Base-by-base conservation (phyloP, 441 rosid genomes). In the Manihot esculenta region DNA sequence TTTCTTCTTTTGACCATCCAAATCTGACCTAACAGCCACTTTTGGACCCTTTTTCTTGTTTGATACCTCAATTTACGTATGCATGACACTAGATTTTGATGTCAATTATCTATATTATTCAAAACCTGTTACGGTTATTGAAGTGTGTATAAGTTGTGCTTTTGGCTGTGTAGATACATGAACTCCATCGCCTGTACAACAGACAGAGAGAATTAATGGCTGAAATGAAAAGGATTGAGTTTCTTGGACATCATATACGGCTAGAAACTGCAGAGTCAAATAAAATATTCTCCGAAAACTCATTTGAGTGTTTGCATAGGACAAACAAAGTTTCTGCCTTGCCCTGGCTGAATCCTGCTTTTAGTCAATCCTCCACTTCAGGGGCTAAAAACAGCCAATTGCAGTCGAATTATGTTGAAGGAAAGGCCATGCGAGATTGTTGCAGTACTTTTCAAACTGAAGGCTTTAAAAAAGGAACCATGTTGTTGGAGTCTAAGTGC, bases 161-260 rank as follows among this genome's bases (percentile, higher is more conserved):
- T 56, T 71, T 76, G 60, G 41, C 47, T 41, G 62, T 74, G 21
- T 76, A 90, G 96, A 76, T 90, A 50, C 80, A 59, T 33, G 88
- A 86, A 81, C 96, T 90, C 62, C 96, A 90, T 79, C 84, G 87
- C 57, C 74, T 88, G 57, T 88, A 90, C 74, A 41, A 71, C 74
- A 84, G 78, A 72, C 96, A 90, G 72, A 85, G 69, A 72, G 89
- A 86, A 71, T 68, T 90, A 59, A 85, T 87, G 89, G 81, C 75
- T 73, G 90, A 85, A 80, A 76, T 83, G 76, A 84, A 80, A 74
- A 79, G 50, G 73, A 75, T 47, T 8, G 54, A 71, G 49, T 55
- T 74, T 30, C n/a, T 61, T 26, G 68, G 71, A 55, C 72, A 72
- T 64, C 78, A 66, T 71, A 61, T 42, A 21, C 66, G 47, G 24